Evolutionary conservation across 1,284 basidiomycete genomes (phyloP).

Genomic region (Pascua guehoae): DNA sequence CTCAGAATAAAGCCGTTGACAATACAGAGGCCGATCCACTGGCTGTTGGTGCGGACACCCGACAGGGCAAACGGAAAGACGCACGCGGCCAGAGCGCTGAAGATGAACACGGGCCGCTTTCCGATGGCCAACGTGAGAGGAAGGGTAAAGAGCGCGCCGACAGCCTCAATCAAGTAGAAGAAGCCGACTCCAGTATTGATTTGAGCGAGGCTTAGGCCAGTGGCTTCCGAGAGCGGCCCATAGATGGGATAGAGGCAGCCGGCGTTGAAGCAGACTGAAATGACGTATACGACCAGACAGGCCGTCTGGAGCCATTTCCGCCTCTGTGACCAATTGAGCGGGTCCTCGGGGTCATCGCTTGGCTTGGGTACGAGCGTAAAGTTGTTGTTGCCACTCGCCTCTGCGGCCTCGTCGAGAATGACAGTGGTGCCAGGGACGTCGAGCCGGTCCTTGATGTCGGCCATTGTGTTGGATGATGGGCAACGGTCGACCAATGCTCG

Average conservation of each 20-base stretch:
- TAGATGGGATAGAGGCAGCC: slow-evolving; percentile 27
- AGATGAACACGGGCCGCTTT: slow-evolving; percentile 28
- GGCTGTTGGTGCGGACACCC: background rate
- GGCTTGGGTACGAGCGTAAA: slow-evolving; percentile 25
- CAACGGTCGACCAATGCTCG: too few species aligned
- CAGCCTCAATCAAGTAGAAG: slow-evolving; percentile 24
- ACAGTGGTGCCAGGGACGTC: slow-evolving; percentile 22
- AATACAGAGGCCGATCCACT: slow-evolving; percentile 21
- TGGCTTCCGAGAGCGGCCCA: slow-evolving; percentile 16
- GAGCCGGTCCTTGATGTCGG: background rate
- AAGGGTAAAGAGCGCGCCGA: slow-evolving; percentile 21
- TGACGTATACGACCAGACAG: slow-evolving; percentile 21
- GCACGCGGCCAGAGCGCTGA: slow-evolving; percentile 7
- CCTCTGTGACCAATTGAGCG: slow-evolving; percentile 25
- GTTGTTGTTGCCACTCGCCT: slow-evolving; percentile 8
- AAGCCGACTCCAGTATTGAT: slow-evolving; percentile 30
- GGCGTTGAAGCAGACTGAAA: slow-evolving; percentile 12
- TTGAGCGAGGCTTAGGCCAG: slow-evolving; percentile 24
- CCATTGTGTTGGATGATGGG: too few species aligned
- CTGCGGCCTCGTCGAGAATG: slow-evolving; percentile 17
- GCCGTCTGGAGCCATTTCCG: slow-evolving; percentile 22
- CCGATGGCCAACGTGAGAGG: slow-evolving; percentile 25
- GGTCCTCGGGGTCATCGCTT: slow-evolving; percentile 19
- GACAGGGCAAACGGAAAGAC: background rate
- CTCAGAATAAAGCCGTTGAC: slow-evolving; percentile 20